Base-by-base conservation (phyloP, 2,329 filamentous ascomycete genomes). In the Hypoxylon sp. region DNA sequence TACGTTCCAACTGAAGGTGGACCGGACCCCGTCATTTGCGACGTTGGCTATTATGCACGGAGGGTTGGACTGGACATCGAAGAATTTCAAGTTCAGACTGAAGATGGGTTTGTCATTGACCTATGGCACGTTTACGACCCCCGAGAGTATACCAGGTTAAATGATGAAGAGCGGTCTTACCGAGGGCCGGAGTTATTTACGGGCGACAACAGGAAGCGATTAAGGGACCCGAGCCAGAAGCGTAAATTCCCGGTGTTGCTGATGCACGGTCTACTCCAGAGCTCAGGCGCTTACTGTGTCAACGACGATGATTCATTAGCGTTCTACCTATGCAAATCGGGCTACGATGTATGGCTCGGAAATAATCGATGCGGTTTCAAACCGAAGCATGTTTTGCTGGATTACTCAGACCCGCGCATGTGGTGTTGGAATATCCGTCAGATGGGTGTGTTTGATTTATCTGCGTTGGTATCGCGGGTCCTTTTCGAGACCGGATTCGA, bases 401-500 rank as follows among this genome's bases (percentile, higher is more conserved):
- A 88, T 1, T 90, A 92, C 72, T 83, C 83, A 2, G 95, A 98
- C 76, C 95, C 95, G 1, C 88, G 94, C 31, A 97, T 98, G 93
- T 98, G 95, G 95, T 90, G 91, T 44, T 98, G 95, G 95, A 97
- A 97, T 72, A 97, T 98, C 61, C 89, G 93, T 0, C 93, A 97
- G 76, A 97, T 98, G 92, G 95, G 94, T 2, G 91, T 95, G 0
- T 89, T 97, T 77, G 95, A 98, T 77, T 85, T 98, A 2, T 87
- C 95, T 0, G 94, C 95, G 0, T 85, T 98, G 35, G 87, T 92
- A 1, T 93, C 91, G 0, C 89, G 93, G 5, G 93, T 98, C 0
- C 85, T 97, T 1, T 86, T 85, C 42, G 92, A 97, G 81, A 98
- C 95, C 0, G 91, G 92, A 0, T 97, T 97, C 75, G 84, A 88